Conservation (phyloP, 176 grass and related monocot genomes). For the Raddia distichophylla region DNA sequence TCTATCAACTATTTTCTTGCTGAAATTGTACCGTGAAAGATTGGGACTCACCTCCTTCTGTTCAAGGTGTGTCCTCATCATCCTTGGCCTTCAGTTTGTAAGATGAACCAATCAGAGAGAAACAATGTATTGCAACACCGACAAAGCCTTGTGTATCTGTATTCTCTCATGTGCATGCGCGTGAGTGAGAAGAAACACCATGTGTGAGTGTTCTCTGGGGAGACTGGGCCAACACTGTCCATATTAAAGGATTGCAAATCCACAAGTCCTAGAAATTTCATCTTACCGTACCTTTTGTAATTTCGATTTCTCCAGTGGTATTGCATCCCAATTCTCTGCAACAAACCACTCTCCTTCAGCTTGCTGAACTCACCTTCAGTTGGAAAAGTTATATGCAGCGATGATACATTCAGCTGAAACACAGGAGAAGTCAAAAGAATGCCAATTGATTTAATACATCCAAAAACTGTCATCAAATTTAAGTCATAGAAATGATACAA, state of each 20-base stretch:
- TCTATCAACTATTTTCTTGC: no score
- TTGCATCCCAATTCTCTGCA: conserved; percentile 88
- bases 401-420: conserved; percentile 82
- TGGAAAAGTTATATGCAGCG: conserved; percentile 96
- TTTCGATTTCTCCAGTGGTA: conserved; percentile 97
- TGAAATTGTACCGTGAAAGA: no score
- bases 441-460: conserved; percentile 25
- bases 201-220: no score
- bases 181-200: no score
- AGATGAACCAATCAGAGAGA: no score
- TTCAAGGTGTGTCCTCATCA: no score
- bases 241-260: conserved; percentile 22
- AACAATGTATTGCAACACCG: no score
- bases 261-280: conserved; percentile 23
- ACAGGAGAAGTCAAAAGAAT: conserved; percentile 34
- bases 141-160: no score
- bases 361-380: conserved; percentile 82
- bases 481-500: not conserved
- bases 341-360: conserved; percentile 72
- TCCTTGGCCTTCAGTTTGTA: no score
- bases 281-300: conserved; percentile 71
- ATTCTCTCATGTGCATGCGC: no score
- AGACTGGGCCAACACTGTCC: not conserved
- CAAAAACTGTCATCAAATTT: conserved; percentile 1
- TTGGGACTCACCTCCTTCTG: no score